Evolutionary conservation across 2,329 filamentous ascomycete species (phyloP).

Genomic region (Blumeria hordei): DNA sequence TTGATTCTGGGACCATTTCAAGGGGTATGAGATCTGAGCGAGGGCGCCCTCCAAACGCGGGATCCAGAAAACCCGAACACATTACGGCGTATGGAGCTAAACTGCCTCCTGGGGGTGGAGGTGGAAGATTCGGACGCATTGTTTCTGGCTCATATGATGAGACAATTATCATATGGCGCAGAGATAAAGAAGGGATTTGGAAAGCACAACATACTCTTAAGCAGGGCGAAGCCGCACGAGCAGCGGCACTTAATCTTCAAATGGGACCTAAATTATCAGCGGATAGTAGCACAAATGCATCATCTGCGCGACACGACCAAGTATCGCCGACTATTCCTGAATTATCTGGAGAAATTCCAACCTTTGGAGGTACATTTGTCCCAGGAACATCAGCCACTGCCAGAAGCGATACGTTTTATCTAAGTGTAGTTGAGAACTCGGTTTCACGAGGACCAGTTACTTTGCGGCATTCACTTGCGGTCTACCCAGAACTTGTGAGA

Average conservation of each 20-base stretch:
- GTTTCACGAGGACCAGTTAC: constrained; percentile 25
- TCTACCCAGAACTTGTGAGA: constrained; percentile 9
- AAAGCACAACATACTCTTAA: constrained; percentile 48
- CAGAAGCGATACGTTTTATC: constrained; percentile 19
- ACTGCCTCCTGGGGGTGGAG: constrained; percentile 73
- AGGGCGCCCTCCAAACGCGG: constrained; percentile 24
- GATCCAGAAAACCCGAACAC: constrained; percentile 50
- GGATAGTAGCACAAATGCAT: not conserved
- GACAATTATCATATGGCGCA: constrained; percentile 84
- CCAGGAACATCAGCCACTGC: constrained; percentile 12
- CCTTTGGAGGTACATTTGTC: not conserved
- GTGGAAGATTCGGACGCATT: constrained; percentile 76
- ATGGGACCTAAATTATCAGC: constrained; percentile 1
- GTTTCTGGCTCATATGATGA: constrained; percentile 94
- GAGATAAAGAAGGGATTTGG: constrained; percentile 69
- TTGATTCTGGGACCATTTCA: constrained; percentile 25
- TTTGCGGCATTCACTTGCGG: constrained; percentile 13
- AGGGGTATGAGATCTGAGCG: constrained; percentile 12
- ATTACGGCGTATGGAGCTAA: constrained; percentile 64
- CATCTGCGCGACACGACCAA: not conserved
- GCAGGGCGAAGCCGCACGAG: constrained; percentile 43
- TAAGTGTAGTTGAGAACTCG: constrained; percentile 26
- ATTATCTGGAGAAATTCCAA: no score
- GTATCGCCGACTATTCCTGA: no score
- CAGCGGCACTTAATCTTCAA: constrained; percentile 16